Percentiles rank a stretch among this genome's conserved stretches.
These are phyloP conservation scores for Durotheca rogersii DNA, from an alignment of 495 filamentous ascomycete genomes.

Conservation along the genomic window DNA sequence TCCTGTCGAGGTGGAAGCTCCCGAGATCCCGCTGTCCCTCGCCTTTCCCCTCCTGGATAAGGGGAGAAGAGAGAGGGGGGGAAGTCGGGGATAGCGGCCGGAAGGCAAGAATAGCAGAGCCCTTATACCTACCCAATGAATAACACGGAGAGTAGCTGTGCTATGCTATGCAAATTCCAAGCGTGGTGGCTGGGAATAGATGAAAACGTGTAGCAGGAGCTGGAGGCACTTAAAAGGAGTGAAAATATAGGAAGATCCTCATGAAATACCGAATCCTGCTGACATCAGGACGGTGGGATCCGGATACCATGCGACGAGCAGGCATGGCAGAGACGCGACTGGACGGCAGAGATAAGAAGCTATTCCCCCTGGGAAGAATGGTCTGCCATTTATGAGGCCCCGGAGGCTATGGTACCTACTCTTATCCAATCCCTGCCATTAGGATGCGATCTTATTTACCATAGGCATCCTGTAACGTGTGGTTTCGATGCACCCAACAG, in stretches of 20 bases:
- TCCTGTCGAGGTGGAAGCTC: constrained; percentile 16
- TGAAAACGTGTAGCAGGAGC: too few species aligned
- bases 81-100: background rate
- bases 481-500: too few species aligned
- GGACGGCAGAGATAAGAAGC: too few species aligned
- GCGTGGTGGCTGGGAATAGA: background rate
- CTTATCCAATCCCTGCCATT: background rate
- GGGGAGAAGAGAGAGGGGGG: too few species aligned
- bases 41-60: too few species aligned
- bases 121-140: background rate
- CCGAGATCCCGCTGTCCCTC: constrained; percentile 20
- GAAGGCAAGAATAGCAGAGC: constrained; percentile 1
- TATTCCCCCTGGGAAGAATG: too few species aligned
- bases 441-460: background rate
- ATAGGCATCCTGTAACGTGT: constrained; percentile 18
- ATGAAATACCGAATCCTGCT: too few species aligned
- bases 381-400: background rate
- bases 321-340: too few species aligned
- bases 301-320: too few species aligned
- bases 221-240: background rate
- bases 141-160: too few species aligned
- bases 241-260: background rate
- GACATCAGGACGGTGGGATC: too few species aligned
- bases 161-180: too few species aligned
- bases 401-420: background rate